These are phyloP conservation scores for Stagonosporopsis tanaceti DNA, from an alignment of 2,329 filamentous ascomycete genomes.

Conservation along the genomic window DNA sequence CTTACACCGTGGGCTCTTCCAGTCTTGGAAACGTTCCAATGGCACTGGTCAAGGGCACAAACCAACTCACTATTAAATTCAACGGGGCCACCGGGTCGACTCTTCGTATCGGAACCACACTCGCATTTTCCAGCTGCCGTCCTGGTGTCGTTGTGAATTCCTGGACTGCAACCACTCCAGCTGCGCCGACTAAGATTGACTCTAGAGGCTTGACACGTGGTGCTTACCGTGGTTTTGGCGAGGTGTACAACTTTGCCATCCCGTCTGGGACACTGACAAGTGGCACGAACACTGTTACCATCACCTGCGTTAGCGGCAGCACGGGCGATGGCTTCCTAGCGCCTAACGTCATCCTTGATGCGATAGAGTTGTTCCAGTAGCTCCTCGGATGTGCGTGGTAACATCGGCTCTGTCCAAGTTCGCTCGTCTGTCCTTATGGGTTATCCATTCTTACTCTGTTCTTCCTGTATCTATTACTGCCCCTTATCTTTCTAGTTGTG, in stretches of 20 bases:
- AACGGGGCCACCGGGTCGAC: slow-evolving; percentile 62
- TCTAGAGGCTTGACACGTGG: slow-evolving; percentile 71
- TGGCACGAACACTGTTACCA: slow-evolving; percentile 70
- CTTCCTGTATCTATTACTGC: slow-evolving; percentile 5
- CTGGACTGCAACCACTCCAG: slow-evolving; percentile 59
- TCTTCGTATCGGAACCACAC: slow-evolving; percentile 70
- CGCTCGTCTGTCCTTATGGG: not conserved
- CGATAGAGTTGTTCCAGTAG: slow-evolving; percentile 45
- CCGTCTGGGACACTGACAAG: slow-evolving; percentile 65
- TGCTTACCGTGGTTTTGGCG: slow-evolving; percentile 69
- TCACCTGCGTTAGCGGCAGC: slow-evolving; percentile 67
- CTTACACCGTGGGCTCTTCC: slow-evolving; percentile 68
- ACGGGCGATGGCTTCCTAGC: slow-evolving; percentile 63
- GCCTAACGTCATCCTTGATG: slow-evolving; percentile 60
- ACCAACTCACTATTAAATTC: slow-evolving; percentile 69
- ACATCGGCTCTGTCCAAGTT: not conserved
- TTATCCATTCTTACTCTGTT: not conserved
- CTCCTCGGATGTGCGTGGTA: not conserved
- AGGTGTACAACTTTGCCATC: slow-evolving; percentile 70
- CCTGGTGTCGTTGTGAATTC: slow-evolving; percentile 66
- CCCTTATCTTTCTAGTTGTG: not conserved
- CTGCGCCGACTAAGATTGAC: slow-evolving; percentile 68
- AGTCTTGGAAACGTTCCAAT: slow-evolving; percentile 66
- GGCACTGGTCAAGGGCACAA: slow-evolving; percentile 69
- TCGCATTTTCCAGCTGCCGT: slow-evolving; percentile 67